Percentiles rank a stretch among this genome's conserved stretches.
Conservation (phyloP, 176 grass and related monocot species). For the Zoysia pacifica region DNA sequence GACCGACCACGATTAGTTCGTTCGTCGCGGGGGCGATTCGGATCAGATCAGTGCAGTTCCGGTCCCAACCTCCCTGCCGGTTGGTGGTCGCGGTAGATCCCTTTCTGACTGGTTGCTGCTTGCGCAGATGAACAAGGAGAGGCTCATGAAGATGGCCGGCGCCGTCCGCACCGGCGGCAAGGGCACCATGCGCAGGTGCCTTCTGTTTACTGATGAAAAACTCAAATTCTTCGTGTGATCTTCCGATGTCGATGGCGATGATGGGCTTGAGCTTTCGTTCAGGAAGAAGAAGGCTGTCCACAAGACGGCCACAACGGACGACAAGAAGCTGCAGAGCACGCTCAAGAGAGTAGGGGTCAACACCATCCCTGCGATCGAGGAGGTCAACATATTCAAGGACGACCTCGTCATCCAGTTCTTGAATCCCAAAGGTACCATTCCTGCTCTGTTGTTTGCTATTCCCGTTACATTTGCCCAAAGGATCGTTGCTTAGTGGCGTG, state of each 20-base stretch:
- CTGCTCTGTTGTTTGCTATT: neutral
- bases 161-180: slow-evolving; percentile 88
- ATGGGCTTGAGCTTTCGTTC: neutral
- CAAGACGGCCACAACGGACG: slow-evolving; percentile 84
- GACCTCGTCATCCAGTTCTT: slow-evolving; percentile 97
- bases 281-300: slow-evolving; percentile 99
- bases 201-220: neutral
- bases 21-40: neutral
- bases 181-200: slow-evolving; percentile 76
- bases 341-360: slow-evolving; percentile 97
- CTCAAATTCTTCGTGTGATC: neutral
- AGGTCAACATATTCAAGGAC: slow-evolving; percentile 99
- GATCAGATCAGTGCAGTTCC: neutral
- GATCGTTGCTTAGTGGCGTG: neutral
- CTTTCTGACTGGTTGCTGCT: neutral
- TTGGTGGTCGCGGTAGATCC: slow-evolving; percentile 14
- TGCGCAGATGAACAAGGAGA: slow-evolving; percentile 81
- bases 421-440: slow-evolving; percentile 75
- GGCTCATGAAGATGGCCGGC: slow-evolving; percentile 89
- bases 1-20: neutral
- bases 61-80: neutral
- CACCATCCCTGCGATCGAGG: slow-evolving; percentile 94
- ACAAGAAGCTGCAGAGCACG: slow-evolving; percentile 95
- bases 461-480: neutral
- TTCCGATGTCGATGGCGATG: neutral